Evolutionary conservation across 345 rosid genomes (phyloP), one percentile per base, ranked within the genome.

Genomic region (Brassica nigra): DNA sequence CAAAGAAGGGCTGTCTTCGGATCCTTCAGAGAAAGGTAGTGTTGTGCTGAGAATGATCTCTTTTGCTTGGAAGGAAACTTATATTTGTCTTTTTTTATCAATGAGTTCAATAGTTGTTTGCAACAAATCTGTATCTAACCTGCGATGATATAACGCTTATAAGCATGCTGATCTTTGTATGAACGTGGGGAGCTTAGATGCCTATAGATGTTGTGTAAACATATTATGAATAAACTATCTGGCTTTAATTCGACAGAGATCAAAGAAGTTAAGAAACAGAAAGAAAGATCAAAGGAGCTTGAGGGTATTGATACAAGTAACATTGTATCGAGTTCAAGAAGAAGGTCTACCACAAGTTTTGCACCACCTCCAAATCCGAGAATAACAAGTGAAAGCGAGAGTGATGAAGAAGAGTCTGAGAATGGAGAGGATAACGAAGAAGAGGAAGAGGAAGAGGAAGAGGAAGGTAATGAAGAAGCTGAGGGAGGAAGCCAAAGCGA

Each of bases 251-350:
- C 64, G 30, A 65, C 89, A 95, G 98, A 95, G 69, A 95, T 92
- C 75, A 95, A 95, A 88, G 98, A 89, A 57, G 92, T 91, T 1
- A 91, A 80, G 76, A 95, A 74, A 84, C 84, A 57, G 76, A 95
- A 90, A 84, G 86, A 86, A 77, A 89, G 90, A 81, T 88, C 87
- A 59, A 89, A 81, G 80, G 98, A 95, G 85, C 94, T 95, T 4
- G 97, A 93, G 81, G 97, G 96, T 70, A 90, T 95, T 80, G 97
- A 93, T 87, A 84, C 71, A 39, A 91, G 94, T 73, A 95, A 93
- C 80, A 91, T 90, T 61, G 93, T 93, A 49, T 82, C 86, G 33
- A 91, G 88, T 81, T 88, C 98, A 52, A 92, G 99, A 44, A 89
- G 96, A 84, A 87, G 97, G 84, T 78, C 93, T 11, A 70, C 90